Conservation (phyloP, 2,329 filamentous ascomycete species). For the Parasarocladium wereldwijsianum region DNA sequence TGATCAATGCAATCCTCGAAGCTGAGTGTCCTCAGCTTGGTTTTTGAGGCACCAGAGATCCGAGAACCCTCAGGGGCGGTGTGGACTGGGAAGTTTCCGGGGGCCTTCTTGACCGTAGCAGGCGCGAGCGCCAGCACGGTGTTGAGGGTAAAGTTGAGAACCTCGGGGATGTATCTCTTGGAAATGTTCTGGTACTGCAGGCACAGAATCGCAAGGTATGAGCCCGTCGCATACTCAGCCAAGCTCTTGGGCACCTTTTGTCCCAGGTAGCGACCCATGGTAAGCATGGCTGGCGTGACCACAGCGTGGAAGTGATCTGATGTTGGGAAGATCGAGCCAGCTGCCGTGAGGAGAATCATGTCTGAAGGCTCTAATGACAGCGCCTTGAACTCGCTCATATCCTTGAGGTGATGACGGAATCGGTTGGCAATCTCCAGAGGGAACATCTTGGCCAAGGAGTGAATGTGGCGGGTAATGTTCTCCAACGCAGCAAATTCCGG, state of each 20-base stretch:
- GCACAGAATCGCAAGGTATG: conserved; percentile 64
- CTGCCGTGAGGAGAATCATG: conserved; percentile 66
- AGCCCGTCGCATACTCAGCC: conserved; percentile 55
- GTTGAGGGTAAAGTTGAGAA: conserved; percentile 68
- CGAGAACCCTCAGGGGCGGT: conserved; percentile 36
- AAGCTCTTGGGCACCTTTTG: conserved; percentile 55
- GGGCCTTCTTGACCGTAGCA: conserved; percentile 22
- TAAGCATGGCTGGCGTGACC: conserved; percentile 74
- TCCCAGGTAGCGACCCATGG: conserved; percentile 71
- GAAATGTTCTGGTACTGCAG: conserved; percentile 73
- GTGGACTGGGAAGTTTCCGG: conserved; percentile 48
- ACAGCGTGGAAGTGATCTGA: conserved; percentile 97
- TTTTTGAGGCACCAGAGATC: conserved; percentile 19
- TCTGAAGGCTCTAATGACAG: conserved; percentile 51
- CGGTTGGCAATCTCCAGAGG: conserved; percentile 61
- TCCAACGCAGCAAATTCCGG: conserved; percentile 59
- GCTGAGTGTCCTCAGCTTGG: conserved; percentile 35
- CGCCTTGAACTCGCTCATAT: conserved; percentile 33
- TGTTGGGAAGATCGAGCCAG: conserved; percentile 77
- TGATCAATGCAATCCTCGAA: conserved; percentile 41
- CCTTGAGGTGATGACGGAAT: conserved; percentile 59
- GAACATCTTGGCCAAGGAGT: conserved; percentile 81
- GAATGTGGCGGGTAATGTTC: conserved; percentile 72
- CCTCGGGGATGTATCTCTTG: conserved; percentile 80
- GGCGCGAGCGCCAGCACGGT: conserved; percentile 56